Conservation (phyloP, 2,329 filamentous ascomycete genomes). For the Curvularia eragrostidis region DNA sequence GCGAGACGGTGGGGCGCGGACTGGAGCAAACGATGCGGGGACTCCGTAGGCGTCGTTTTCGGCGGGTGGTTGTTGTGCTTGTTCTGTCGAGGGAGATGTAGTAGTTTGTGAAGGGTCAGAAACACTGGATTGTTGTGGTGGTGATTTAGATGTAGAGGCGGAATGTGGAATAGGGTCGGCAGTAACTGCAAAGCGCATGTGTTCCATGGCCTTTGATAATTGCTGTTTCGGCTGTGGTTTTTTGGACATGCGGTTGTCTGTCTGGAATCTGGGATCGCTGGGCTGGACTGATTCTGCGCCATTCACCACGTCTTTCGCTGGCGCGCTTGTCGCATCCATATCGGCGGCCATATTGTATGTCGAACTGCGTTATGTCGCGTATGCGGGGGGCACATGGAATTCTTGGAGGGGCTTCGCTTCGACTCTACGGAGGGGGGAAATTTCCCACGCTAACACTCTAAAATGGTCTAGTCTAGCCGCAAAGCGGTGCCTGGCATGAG, state of each 20-base stretch:
- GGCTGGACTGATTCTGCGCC: constrained; percentile 8
- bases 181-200: constrained; percentile 59
- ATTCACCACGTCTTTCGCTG: constrained; percentile 14
- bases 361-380: constrained; percentile 4
- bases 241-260: constrained; percentile 41
- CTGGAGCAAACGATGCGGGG: constrained; percentile 53
- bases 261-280: constrained; percentile 36
- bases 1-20: constrained; percentile 60
- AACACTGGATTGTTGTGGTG: constrained; percentile 13
- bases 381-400: constrained; percentile 6
- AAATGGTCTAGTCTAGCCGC: constrained; percentile 17
- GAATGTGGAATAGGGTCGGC: constrained; percentile 43
- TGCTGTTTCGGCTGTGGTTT: constrained; percentile 52
- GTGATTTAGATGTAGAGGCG: constrained; percentile 20
- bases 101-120: constrained; percentile 1
- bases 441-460: constrained; percentile 16
- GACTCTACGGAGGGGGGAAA: constrained; percentile 17
- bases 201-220: constrained; percentile 60
- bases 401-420: constrained; percentile 18
- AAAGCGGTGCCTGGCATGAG: constrained; percentile 27
- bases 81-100: background rate
- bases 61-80: constrained; percentile 7
- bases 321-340: constrained; percentile 11
- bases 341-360: constrained; percentile 28
- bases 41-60: constrained; percentile 59